Percentiles rank a stretch among this genome's conserved stretches.
Evolutionary conservation across 208 protist species (phyloP).

Genomic region (Strigomonas culicis): DNA sequence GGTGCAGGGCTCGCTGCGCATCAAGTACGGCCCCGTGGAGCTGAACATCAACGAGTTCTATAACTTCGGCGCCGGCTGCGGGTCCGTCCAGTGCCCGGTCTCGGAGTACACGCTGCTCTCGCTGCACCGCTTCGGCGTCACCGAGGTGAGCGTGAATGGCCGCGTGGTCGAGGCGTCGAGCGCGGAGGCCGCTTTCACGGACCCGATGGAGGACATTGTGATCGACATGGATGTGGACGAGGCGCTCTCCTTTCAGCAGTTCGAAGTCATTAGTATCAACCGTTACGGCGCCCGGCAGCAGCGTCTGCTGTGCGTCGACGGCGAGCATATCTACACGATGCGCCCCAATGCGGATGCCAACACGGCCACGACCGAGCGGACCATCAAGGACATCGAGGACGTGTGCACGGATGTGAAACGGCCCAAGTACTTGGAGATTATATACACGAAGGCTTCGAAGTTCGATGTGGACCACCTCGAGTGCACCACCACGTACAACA

Average conservation of each 20-base stretch:
- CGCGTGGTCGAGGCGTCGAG: conserved; percentile 58
- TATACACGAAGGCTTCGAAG: conserved; percentile 59
- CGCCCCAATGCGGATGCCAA: conserved; percentile 44
- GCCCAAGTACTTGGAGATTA: conserved; percentile 83
- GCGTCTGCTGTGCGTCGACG: conserved; percentile 77
- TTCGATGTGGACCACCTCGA: conserved; percentile 78
- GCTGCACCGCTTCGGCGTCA: conserved; percentile 79
- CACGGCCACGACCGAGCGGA: conserved; percentile 55
- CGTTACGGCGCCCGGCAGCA: conserved; percentile 77
- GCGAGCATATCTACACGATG: conserved; percentile 80
- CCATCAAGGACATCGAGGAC: conserved; percentile 77
- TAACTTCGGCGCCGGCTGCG: conserved; percentile 81
- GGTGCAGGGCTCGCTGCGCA: conserved; percentile 74
- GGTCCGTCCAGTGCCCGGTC: conserved; percentile 66
- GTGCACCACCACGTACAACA: conserved; percentile 81
- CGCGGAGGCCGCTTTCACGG: conserved; percentile 14
- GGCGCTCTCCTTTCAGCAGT: conserved; percentile 76
- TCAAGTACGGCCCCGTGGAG: conserved; percentile 79
- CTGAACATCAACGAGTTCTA: conserved; percentile 87
- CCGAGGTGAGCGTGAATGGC: conserved; percentile 72
- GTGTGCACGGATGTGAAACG: conserved; percentile 55
- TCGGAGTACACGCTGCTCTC: conserved; percentile 81
- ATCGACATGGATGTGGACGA: conserved; percentile 77
- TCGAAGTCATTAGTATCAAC: conserved; percentile 83
- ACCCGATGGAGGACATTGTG: conserved; percentile 58